phyloP scores from a whole-genome alignment of 2,329 filamentous ascomycete genomes.

The Sarocladium strictum region DNA sequence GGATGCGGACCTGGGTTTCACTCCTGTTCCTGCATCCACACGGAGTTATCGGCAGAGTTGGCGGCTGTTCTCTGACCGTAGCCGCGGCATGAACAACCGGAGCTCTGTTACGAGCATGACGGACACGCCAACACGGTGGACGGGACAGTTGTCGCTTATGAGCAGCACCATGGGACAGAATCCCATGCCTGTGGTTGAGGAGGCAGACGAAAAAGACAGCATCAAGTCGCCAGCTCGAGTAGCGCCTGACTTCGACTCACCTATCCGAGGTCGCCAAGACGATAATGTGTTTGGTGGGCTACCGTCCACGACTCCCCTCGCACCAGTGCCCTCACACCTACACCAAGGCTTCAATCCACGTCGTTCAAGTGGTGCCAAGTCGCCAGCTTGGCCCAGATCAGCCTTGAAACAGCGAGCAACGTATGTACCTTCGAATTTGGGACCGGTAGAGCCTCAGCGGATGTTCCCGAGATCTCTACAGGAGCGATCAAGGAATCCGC shows the following conservation, averaged over 20 bases:
- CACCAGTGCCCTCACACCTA: slow-evolving; percentile 37
- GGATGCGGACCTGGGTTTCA: background rate
- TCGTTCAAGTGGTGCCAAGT: slow-evolving; percentile 11
- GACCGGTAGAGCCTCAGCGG: background rate
- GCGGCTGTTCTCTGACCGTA: slow-evolving; percentile 20
- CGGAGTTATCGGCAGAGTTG: slow-evolving; percentile 19
- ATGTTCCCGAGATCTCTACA: slow-evolving; percentile 1
- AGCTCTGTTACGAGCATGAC: slow-evolving; percentile 16
- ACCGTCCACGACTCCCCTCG: slow-evolving; percentile 36
- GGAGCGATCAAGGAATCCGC: background rate
- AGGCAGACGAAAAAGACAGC: slow-evolving; percentile 21
- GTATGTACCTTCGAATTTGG: background rate
- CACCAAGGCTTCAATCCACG: slow-evolving; percentile 25
- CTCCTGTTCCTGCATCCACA: background rate
- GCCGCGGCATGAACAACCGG: slow-evolving; percentile 14
- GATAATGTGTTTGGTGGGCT: background rate
- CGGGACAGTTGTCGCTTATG: slow-evolving; percentile 32
- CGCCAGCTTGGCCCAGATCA: background rate
- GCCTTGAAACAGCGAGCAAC: background rate
- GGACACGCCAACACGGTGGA: slow-evolving; percentile 42
- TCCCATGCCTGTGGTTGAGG: slow-evolving; percentile 25
- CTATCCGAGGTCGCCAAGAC: background rate
- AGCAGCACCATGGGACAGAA: slow-evolving; percentile 22
- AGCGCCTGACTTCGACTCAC: background rate
- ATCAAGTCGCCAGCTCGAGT: background rate